These are phyloP conservation scores for Solanum raphanifolium DNA, from an alignment of 257 asterid genomes.

Conservation along the genomic window DNA sequence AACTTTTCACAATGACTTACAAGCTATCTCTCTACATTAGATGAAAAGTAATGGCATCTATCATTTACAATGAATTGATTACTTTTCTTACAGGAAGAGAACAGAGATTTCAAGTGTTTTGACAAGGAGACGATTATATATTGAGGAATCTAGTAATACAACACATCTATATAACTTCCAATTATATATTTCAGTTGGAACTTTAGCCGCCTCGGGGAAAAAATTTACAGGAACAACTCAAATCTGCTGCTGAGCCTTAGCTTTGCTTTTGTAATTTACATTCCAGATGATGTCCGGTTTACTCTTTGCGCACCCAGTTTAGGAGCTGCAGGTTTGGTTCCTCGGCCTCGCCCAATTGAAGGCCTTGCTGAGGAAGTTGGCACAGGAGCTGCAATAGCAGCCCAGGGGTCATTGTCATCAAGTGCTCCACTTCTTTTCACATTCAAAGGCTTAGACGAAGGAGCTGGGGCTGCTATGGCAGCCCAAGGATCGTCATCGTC, in stretches of 20 bases:
- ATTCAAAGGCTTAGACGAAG: slow-evolving; percentile 41
- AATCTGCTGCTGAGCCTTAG: not conserved
- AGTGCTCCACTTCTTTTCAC: not conserved
- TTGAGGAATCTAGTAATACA: not conserved
- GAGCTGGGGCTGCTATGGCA: slow-evolving; percentile 44
- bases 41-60: not conserved
- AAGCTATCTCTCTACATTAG: not conserved
- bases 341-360: slow-evolving; percentile 54
- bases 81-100: not conserved
- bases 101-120: not conserved
- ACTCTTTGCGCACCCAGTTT: slow-evolving; percentile 81
- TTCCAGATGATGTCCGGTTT: slow-evolving; percentile 76
- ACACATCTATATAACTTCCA: slow-evolving; percentile 8
- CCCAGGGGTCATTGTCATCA: slow-evolving; percentile 42
- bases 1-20: not conserved
- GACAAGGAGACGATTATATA: not conserved
- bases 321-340: slow-evolving; percentile 57
- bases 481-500: slow-evolving; percentile 60
- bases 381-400: slow-evolving; percentile 45
- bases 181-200: slow-evolving; percentile 1
- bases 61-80: not conserved
- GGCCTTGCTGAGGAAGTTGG: slow-evolving; percentile 66
- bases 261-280: slow-evolving; percentile 20
- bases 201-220: slow-evolving; percentile 4
- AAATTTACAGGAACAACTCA: slow-evolving; percentile 27